Base-by-base conservation (phyloP, 2,329 filamentous ascomycete genomes). In the Cladosporium cucumerinum region DNA sequence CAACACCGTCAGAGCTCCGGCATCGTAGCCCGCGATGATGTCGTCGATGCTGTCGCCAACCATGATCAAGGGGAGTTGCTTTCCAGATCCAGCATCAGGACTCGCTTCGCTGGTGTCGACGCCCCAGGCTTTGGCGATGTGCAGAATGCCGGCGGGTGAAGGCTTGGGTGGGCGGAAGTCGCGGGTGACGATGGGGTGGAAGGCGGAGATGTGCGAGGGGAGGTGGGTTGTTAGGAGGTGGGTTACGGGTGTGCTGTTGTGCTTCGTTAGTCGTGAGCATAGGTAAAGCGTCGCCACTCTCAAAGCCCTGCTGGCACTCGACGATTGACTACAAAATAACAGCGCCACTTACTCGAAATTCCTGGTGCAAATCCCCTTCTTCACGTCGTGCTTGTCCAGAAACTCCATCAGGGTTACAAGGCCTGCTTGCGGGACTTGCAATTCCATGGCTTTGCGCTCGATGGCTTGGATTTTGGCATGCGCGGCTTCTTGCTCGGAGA, bases 1-100 rank as follows among this genome's bases (percentile, higher is more conserved):
- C 74, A 98, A 75, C n/a, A 98, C 93, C 0, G 95, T 98, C 36
- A 92, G 90, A 1, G 93, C 92, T 0, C 94, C 94, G 0, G 94
- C 94, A 61, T 82, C 83, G 66, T 89, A 85, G 0, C 95, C 94
- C 0, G 94, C 92, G 8, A 89, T 91, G 87, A 98, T 96, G 75
- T 99, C 95, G 76, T 98, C 95, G 63, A 96, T 87, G 18, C 89
- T 93, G 65, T 85, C 84, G 11, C 82, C 83, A 0, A 85, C 81
- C 77, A 85, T 85, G 64, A 86, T 82, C 58, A 86, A 64, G 3
- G 75, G 75, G 16, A 76, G 30, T 7, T 60, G 67, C 26, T 30
- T 54, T 2, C 30, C 30, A 3, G 26, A 11, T 18, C 67, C 57
- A n/a, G 69, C 54, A 6, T 43, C 54, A 16, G 65, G 46, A 12